A percentile compares a stretch with the other conserved stretches of the same genome.
These are phyloP conservation scores for Kodamaea neixiangensis DNA, from an alignment of 805 yeast genomes.

Conservation along the genomic window DNA sequence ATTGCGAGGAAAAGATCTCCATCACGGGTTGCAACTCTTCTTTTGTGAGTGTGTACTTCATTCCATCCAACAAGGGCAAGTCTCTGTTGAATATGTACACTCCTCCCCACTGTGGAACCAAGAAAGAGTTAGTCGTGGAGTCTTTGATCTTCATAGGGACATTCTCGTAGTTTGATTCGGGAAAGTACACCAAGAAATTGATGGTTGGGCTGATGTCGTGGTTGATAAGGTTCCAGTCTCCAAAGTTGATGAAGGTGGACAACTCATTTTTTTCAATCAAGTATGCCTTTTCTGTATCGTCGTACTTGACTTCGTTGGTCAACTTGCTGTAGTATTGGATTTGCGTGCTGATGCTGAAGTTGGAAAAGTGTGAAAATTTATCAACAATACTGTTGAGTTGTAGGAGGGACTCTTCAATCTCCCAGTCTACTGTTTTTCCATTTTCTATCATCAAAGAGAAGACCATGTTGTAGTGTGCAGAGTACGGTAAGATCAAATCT, in stretches of 20 bases:
- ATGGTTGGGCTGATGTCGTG: slow-evolving; percentile 63
- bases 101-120: slow-evolving; percentile 93
- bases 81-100: slow-evolving; percentile 51
- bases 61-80: slow-evolving; percentile 21
- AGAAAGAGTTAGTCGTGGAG: slow-evolving; percentile 56
- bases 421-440: slow-evolving; percentile 72
- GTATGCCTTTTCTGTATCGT: slow-evolving; percentile 26
- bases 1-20: slow-evolving; percentile 72
- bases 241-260: slow-evolving; percentile 77
- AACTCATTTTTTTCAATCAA: slow-evolving; percentile 54
- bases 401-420: slow-evolving; percentile 56
- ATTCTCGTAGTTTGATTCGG: slow-evolving; percentile 44
- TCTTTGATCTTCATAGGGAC: slow-evolving; percentile 53
- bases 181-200: slow-evolving; percentile 71
- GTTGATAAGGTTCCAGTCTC: slow-evolving; percentile 75
- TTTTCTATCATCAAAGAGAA: slow-evolving; percentile 74
- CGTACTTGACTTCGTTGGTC: slow-evolving; percentile 23
- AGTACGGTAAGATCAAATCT: slow-evolving; percentile 51
- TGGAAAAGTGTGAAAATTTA: slow-evolving; percentile 55
- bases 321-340: slow-evolving; percentile 65
- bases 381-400: slow-evolving; percentile 57
- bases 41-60: slow-evolving; percentile 30
- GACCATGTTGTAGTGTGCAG: slow-evolving; percentile 73
- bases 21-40: slow-evolving; percentile 56
- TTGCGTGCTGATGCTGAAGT: slow-evolving; percentile 78